These are phyloP conservation scores for Aureobasidium sp. DNA, from an alignment of 2,329 filamentous ascomycete genomes.

Conservation along the genomic window DNA sequence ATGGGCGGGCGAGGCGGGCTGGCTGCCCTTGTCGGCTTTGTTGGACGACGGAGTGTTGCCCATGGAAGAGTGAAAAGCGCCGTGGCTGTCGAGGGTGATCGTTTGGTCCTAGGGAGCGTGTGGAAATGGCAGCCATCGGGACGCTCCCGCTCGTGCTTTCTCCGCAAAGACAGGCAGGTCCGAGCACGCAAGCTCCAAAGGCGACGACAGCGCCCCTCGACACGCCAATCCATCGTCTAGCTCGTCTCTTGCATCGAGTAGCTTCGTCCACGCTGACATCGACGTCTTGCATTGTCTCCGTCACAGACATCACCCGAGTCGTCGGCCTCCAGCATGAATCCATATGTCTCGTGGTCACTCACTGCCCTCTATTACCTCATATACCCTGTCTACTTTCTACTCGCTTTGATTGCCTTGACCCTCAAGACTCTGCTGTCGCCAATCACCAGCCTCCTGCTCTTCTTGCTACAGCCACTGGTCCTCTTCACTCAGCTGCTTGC, in stretches of 20 bases:
- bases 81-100: neutral
- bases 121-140: neutral
- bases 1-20: slow-evolving; percentile 11
- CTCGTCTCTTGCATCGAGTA: neutral
- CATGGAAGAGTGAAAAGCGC: slow-evolving; percentile 28
- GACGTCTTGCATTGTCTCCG: neutral
- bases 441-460: slow-evolving; percentile 40
- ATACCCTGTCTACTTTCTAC: slow-evolving; percentile 34
- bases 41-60: slow-evolving; percentile 40
- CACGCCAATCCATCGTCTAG: neutral
- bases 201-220: neutral
- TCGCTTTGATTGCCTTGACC: slow-evolving; percentile 33
- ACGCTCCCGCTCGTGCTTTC: slow-evolving; percentile 7
- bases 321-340: slow-evolving; percentile 25
- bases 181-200: neutral
- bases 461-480: slow-evolving; percentile 46
- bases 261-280: neutral
- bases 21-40: slow-evolving; percentile 16
- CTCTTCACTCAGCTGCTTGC: slow-evolving; percentile 39
- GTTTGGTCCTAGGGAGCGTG: neutral
- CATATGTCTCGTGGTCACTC: slow-evolving; percentile 25
- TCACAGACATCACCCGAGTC: neutral
- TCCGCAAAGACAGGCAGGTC: neutral
- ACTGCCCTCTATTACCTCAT: slow-evolving; percentile 32
- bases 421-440: slow-evolving; percentile 39